Conservation (phyloP, 768 basidiomycete species). For the Pisolithus tinctorius region DNA sequence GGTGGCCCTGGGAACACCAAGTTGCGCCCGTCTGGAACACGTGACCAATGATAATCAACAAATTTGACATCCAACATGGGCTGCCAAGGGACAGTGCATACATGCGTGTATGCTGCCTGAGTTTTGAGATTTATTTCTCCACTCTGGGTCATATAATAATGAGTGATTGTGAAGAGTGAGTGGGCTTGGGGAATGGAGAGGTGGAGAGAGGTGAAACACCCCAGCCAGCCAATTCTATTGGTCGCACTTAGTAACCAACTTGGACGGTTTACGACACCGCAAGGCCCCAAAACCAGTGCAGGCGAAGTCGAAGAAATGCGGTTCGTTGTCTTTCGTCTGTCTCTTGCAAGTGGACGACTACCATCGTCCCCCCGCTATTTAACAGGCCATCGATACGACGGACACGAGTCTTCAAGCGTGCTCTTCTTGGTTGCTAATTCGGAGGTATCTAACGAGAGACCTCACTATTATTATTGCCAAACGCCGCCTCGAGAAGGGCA, state of each 20-base stretch:
- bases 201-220: too few relatives aligned
- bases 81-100: too few relatives aligned
- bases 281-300: conserved; percentile 27
- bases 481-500: conserved; percentile 56
- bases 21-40: too few relatives aligned
- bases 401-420: conserved; percentile 14
- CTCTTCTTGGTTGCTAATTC: conserved; percentile 17
- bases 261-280: conserved; percentile 24
- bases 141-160: too few relatives aligned
- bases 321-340: conserved; percentile 7
- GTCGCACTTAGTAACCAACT: conserved; percentile 20
- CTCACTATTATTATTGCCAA: conserved; percentile 36
- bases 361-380: conserved; percentile 10
- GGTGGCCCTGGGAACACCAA: too few relatives aligned
- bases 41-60: too few relatives aligned
- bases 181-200: too few relatives aligned
- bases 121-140: too few relatives aligned
- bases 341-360: conserved; percentile 17
- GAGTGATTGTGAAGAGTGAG: neutral
- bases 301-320: neutral
- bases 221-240: neutral
- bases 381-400: conserved; percentile 8
- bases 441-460: conserved; percentile 11
- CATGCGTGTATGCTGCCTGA: too few relatives aligned
- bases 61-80: too few relatives aligned